phyloP scores from a whole-genome alignment of 305 asterid species.

The Fraxinus nigra region DNA sequence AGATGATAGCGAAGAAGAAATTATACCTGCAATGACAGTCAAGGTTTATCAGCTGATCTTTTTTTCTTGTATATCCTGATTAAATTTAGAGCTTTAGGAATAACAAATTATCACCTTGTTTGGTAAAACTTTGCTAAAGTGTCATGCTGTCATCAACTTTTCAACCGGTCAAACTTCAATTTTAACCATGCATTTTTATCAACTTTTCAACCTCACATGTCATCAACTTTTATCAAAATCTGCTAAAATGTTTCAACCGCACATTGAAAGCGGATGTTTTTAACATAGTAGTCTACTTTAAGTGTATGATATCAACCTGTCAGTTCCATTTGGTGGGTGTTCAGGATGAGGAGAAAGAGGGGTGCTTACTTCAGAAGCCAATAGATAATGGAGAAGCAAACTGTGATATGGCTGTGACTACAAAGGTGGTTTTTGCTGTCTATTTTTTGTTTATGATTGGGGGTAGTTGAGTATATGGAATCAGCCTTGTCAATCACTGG shows the following conservation, averaged over 20 bases:
- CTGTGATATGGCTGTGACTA: conserved; percentile 33
- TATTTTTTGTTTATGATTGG: conserved; percentile 6
- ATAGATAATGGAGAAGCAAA: conserved; percentile 34
- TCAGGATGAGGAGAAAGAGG: conserved; percentile 51
- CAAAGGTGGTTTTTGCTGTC: conserved; percentile 40
- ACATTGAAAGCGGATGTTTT: conserved; percentile 2
- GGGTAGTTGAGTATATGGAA: background rate
- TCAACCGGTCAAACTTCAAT: background rate
- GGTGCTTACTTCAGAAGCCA: conserved; percentile 42
- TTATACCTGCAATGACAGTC: conserved; percentile 31
- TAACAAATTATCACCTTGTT: conserved; percentile 9
- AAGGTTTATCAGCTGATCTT: conserved; percentile 38
- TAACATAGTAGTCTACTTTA: conserved; percentile 2
- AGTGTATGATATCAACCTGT: conserved; percentile 13
- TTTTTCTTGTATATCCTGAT: conserved; percentile 16
- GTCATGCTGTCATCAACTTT: background rate
- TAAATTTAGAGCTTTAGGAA: conserved; percentile 2
- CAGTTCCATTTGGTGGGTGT: conserved; percentile 26
- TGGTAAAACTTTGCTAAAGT: background rate
- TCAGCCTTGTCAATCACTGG: conserved; percentile 1
- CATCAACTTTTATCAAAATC: background rate
- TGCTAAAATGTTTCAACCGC: background rate
- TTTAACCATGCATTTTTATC: background rate
- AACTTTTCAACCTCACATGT: background rate
- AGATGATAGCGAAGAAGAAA: conserved; percentile 38